phyloP scores from a whole-genome alignment of 2,329 filamentous ascomycete genomes.

The Aspergillus quadricinctus region DNA sequence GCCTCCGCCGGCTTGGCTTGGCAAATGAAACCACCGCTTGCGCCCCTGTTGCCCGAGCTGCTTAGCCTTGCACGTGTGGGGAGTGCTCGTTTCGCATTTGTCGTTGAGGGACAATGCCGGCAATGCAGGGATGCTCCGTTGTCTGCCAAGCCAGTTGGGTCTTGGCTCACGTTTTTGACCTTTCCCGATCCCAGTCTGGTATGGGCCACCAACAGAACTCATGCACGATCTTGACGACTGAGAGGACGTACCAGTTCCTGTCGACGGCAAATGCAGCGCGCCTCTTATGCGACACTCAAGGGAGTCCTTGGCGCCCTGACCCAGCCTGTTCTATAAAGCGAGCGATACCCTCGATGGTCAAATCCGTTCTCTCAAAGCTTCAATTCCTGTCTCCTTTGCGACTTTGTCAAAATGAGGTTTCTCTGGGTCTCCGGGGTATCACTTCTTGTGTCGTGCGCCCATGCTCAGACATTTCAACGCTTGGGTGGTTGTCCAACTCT shows the following conservation, averaged over 20 bases:
- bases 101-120: not conserved
- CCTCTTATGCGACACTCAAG: not conserved
- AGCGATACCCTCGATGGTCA: not conserved
- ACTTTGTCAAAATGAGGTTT: conserved; percentile 20
- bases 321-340: not conserved
- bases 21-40: not conserved
- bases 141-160: conserved; percentile 9
- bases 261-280: not conserved
- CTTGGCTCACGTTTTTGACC: not conserved
- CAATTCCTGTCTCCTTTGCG: not conserved
- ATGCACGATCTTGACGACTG: not conserved
- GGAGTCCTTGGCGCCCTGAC: not conserved
- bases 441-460: conserved; percentile 21
- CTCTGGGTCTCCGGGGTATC: conserved; percentile 18
- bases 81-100: conserved; percentile 9
- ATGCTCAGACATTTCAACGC: conserved; percentile 53
- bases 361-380: not conserved
- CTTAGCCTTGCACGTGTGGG: conserved; percentile 12
- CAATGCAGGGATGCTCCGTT: not conserved
- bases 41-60: conserved; percentile 2
- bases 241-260: not conserved
- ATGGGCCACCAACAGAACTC: not conserved
- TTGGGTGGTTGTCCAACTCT: conserved; percentile 53
- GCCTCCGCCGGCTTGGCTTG: conserved; percentile 1
- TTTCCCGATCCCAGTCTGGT: not conserved